These are phyloP conservation scores for Neophaeococcomyces aloes DNA, from an alignment of 2,329 filamentous ascomycete species.

Conservation along the genomic window DNA sequence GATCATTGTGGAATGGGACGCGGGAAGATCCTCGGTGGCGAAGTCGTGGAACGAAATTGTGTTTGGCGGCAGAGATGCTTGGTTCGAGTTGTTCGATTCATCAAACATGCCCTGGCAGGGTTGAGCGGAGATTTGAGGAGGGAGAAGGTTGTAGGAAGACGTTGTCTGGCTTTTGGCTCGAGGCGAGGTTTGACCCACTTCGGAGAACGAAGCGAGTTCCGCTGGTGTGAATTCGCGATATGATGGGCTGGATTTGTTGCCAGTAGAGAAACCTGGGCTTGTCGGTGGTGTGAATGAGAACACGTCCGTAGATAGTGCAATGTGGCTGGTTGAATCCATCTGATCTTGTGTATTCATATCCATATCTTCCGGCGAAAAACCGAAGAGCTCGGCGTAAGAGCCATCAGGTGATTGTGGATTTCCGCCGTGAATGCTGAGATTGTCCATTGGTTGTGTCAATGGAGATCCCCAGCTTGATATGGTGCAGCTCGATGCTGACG, in stretches of 20 bases:
- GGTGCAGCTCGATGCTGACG: constrained; percentile 29
- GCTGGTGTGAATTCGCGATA: constrained; percentile 31
- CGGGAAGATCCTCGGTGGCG: constrained; percentile 20
- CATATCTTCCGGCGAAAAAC: constrained; percentile 6
- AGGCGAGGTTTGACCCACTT: background rate
- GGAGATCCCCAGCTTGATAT: constrained; percentile 33
- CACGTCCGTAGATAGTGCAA: constrained; percentile 27
- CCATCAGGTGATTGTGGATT: constrained; percentile 19
- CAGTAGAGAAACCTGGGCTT: constrained; percentile 34
- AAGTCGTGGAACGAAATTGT: constrained; percentile 11
- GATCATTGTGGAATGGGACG: background rate
- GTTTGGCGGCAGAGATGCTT: background rate
- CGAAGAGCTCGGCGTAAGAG: constrained; percentile 23
- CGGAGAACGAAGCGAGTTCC: constrained; percentile 13
- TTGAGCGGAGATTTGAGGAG: background rate
- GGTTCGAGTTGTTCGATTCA: constrained; percentile 2
- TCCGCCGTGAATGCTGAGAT: constrained; percentile 29
- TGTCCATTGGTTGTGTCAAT: constrained; percentile 32
- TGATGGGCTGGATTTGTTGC: constrained; percentile 29
- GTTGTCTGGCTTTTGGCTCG: constrained; percentile 1
- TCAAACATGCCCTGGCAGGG: background rate
- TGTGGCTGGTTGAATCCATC: background rate
- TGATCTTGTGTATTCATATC: constrained; percentile 10
- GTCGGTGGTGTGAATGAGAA: constrained; percentile 40
- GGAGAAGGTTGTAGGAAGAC: background rate